Evolutionary conservation across 169 alveolate genomes (phyloP).

Genomic region (Eimeria falciformis): DNA sequence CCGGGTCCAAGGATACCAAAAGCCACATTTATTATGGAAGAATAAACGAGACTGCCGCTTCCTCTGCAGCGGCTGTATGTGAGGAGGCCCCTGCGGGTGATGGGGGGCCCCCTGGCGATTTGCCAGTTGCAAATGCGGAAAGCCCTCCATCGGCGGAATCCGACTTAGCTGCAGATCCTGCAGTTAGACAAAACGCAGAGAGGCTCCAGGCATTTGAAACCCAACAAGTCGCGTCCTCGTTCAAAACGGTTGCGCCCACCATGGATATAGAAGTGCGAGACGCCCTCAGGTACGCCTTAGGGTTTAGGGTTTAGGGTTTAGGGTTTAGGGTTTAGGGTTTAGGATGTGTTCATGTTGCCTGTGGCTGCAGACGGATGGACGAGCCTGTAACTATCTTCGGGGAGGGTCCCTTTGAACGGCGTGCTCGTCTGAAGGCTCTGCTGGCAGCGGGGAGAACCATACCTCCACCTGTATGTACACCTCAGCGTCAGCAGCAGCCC

Average conservation of each 20-base stretch:
- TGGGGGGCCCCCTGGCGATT: background rate
- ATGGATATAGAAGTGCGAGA: conserved; percentile 10
- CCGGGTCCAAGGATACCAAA: background rate
- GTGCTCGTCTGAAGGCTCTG: conserved; percentile 75
- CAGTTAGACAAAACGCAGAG: conserved; percentile 17
- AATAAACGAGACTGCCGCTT: background rate
- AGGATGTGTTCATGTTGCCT: background rate
- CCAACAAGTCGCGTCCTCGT: conserved; percentile 45
- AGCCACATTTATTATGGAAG: conserved; percentile 4
- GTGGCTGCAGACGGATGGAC: conserved; percentile 22
- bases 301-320: background rate
- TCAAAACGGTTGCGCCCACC: conserved; percentile 48
- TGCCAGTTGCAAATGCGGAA: background rate
- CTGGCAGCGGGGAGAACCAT: conserved; percentile 59
- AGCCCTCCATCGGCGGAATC: background rate
- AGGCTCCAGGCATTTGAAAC: conserved; percentile 15
- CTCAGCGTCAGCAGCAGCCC: conserved; percentile 7
- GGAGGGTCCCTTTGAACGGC: conserved; percentile 77
- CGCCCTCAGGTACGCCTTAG: background rate
- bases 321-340: background rate
- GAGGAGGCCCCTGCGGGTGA: background rate
- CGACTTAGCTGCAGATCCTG: background rate
- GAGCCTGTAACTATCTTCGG: conserved; percentile 78
- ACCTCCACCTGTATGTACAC: conserved; percentile 1
- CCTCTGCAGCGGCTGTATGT: conserved; percentile 24